Percentiles rank a stretch among this genome's conserved stretches.
Evolutionary conservation across 139 green algal species (phyloP).

Genomic region (Closterium sp.): DNA sequence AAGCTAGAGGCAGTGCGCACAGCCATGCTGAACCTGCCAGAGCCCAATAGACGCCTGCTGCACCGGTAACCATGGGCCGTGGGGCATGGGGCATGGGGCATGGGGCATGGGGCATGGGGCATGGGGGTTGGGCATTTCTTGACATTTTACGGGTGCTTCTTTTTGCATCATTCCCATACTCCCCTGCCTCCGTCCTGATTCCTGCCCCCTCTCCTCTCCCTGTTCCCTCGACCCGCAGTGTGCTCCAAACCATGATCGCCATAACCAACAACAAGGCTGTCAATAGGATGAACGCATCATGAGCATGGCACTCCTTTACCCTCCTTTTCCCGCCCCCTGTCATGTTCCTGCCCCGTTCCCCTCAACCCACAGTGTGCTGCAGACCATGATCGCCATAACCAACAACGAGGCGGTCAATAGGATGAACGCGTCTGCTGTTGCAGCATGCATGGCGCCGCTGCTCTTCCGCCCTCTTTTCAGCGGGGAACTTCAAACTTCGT

Average conservation of each 20-base stretch:
- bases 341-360: not conserved
- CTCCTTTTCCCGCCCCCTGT: not conserved
- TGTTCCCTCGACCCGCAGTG: too few relatives aligned
- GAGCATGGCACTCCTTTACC: not conserved
- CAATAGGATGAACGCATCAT: slow-evolving; percentile 23
- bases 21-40: slow-evolving; percentile 9
- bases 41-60: slow-evolving; percentile 31
- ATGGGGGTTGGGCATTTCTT: too few relatives aligned
- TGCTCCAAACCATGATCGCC: slow-evolving; percentile 29
- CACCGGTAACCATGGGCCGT: slow-evolving; percentile 8
- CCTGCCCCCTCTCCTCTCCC: too few relatives aligned
- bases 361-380: not conserved
- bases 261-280: not conserved
- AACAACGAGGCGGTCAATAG: slow-evolving; percentile 9
- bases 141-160: too few relatives aligned
- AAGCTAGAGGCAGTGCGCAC: not conserved
- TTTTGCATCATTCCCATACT: not conserved
- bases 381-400: slow-evolving; percentile 31
- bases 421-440: slow-evolving; percentile 31
- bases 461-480: slow-evolving; percentile 38
- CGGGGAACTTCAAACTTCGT: not conserved
- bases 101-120: not conserved
- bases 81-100: not conserved
- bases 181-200: not conserved
- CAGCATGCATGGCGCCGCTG: slow-evolving; percentile 44